Evolutionary conservation across 23 red algal genomes (phyloP), one percentile per base, ranked within the genome.

Genomic region (Chondrus crispus): DNA sequence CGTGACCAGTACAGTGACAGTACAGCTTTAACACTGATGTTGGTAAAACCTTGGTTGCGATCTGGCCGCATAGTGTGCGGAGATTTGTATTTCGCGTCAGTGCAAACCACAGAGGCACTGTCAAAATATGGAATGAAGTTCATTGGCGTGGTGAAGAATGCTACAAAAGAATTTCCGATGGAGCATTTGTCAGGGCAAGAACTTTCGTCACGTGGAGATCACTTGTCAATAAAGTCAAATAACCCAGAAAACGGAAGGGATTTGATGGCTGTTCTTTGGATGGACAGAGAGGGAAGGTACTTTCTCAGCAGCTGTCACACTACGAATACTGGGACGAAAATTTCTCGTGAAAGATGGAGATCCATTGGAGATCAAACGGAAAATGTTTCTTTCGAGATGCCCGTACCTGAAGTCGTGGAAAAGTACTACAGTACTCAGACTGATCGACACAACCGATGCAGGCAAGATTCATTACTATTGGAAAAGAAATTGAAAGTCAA

Each of bases 131-230:
- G 48, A 66, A 32, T 71, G 19, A 55, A 32, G 16, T 70, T 85
- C 36, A 71, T 85, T 85, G 81, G 46, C 18, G 75, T 54, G 12
- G 75, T 81, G 11, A 81, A 81, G 66, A 81, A 28, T 46, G 75
- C 75, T 42, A 52, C 46, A 46, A 49, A 22, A 42, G 22, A 43
- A 36, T 85, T 70, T 70, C 81, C 55, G n/a, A 66, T 85, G 81
- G 10, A 85, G 19, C 20, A 35, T 71, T 32, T 85, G 20, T 20
- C 46, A 14, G 12, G 58, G 16, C 0, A 68, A 1, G 81, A 85
- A 29, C 29, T 85, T n/a, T 13, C 14, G 26, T 16, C 16, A 16
- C 81, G 28, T 20, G 81, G 81, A 85, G 81, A 85, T n/a, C 11
- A 43, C 12, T 19, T 13, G 10, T 18, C 14, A 10, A 42, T 14